Evolutionary conservation across 2,329 filamentous ascomycete genomes (phyloP), one percentile per base, ranked within the genome.

Genomic region (Tolypocladium guangdongense): DNA sequence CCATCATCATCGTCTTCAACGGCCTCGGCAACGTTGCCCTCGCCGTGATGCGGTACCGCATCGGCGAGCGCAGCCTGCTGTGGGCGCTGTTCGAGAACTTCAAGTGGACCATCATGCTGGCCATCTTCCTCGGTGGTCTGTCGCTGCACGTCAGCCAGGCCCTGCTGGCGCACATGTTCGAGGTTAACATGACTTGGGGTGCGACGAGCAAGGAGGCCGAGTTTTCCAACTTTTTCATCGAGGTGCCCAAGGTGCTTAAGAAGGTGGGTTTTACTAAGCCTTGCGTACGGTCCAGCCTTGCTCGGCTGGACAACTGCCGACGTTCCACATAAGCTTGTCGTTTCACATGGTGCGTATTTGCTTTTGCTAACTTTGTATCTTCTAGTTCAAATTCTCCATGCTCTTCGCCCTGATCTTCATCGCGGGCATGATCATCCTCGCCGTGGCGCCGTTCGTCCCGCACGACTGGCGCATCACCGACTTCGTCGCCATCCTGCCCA

Each of bases 131-230:
- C 20, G 89, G 89, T 51, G 89, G 89, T 39, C 76, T 93, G 50
- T 88, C 84, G 1, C 78, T 95, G 37, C 88, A 95, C 71, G 81
- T 95, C 49, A 88, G 82, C 33, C 86, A 91, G 66, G 89, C 89
- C 1, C 74, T 95, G 36, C 71, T 93, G 47, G 78, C 83, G 5
- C 90, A 95, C 73, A 88, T 93, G 81, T 88, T 93, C 66, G 83
- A 88, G 71, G 83, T 92, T 64, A 80, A 93, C 70, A 92, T 93
- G 85, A 82, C 81, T 3, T 93, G 89, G 89, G 88, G 88, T 50
- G 83, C 88, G 1, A 95, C 90, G 0, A 80, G 84, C 41, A 95
- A 95, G 71, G 90, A 95, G 72, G 81, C 82, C 50, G 86, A 90
- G 62, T 84, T 86, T 63, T 85, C 86, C 30, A 87, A 89, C 68